Percentiles rank a stretch among this genome's conserved stretches.
Conservation (phyloP, 345 rosid genomes). For the Salix suchowensis region DNA sequence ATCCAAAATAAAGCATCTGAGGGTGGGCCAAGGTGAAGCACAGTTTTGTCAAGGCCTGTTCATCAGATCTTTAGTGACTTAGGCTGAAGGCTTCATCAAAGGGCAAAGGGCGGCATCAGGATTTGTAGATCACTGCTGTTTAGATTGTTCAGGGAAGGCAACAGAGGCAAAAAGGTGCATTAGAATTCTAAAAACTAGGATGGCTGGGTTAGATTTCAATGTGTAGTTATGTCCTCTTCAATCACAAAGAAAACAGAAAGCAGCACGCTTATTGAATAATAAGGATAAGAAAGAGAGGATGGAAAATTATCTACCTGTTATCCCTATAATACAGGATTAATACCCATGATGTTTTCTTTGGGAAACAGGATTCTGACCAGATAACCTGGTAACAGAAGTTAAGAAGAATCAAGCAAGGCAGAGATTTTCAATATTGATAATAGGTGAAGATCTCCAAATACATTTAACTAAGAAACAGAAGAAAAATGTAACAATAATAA, state of each 20-base stretch:
- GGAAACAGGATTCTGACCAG: constrained; percentile 14
- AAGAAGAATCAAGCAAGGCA: constrained; percentile 10
- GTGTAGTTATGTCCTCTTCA: constrained; percentile 9
- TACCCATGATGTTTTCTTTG: constrained; percentile 42
- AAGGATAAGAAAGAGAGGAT: neutral
- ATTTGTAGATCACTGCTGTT: constrained; percentile 35
- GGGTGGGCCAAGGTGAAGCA: constrained; percentile 26
- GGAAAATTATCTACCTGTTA: constrained; percentile 13
- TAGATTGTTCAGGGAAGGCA: constrained; percentile 33
- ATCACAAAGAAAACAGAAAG: neutral
- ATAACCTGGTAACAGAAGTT: constrained; percentile 19
- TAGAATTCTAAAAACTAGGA: constrained; percentile 32
- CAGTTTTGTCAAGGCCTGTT: constrained; percentile 20
- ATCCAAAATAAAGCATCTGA: constrained; percentile 25
- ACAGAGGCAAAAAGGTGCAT: constrained; percentile 25
- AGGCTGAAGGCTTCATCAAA: constrained; percentile 37
- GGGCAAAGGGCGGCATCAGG: constrained; percentile 30
- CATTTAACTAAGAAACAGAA: neutral
- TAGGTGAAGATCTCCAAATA: neutral
- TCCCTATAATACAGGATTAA: constrained; percentile 22
- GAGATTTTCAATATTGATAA: neutral
- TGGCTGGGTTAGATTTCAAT: constrained; percentile 23
- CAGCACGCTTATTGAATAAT: constrained; percentile 7
- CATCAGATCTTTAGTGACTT: constrained; percentile 32
- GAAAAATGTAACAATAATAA: neutral